These are phyloP conservation scores for Diaporthe sp. DNA, from an alignment of 2,329 filamentous ascomycete species.

Conservation along the genomic window DNA sequence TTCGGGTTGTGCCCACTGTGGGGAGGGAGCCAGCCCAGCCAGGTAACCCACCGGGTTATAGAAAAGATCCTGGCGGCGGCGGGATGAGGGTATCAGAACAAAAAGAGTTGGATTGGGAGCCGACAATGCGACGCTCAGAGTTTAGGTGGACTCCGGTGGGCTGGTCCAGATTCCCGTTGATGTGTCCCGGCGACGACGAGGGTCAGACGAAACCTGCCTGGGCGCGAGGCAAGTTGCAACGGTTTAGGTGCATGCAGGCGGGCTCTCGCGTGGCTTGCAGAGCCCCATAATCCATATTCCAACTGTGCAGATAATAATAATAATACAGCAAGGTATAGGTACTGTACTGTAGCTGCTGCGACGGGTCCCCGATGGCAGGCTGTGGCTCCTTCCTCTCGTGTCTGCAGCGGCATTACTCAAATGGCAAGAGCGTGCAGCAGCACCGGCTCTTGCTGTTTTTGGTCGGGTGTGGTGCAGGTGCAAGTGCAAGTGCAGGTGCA, in stretches of 20 bases:
- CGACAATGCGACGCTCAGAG: constrained; percentile 16
- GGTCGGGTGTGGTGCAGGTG: not conserved
- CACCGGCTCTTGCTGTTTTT: not conserved
- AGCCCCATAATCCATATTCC: not conserved
- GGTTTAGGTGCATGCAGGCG: constrained; percentile 13
- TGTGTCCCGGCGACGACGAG: not conserved
- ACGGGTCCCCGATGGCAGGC: not conserved
- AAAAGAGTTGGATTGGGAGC: not conserved
- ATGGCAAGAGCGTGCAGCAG: not conserved
- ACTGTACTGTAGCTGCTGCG: not conserved
- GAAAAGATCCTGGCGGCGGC: not conserved
- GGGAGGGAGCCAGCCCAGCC: not conserved
- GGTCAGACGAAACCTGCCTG: constrained; percentile 2
- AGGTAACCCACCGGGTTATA: not conserved
- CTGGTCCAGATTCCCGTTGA: constrained; percentile 22
- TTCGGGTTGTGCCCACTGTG: constrained; percentile 26
- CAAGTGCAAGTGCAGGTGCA: not conserved
- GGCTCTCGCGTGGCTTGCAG: constrained; percentile 14
- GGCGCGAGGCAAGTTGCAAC: not conserved
- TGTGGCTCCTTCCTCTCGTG: constrained; percentile 6
- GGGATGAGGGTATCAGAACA: not conserved
- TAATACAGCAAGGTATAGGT: not conserved
- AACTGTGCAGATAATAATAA: not conserved
- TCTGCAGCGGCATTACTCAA: constrained; percentile 29
- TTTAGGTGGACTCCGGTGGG: constrained; percentile 5